Evolutionary conservation across 164 flowering plant genomes (phyloP).

Genomic region (Pachysandra terminalis): DNA sequence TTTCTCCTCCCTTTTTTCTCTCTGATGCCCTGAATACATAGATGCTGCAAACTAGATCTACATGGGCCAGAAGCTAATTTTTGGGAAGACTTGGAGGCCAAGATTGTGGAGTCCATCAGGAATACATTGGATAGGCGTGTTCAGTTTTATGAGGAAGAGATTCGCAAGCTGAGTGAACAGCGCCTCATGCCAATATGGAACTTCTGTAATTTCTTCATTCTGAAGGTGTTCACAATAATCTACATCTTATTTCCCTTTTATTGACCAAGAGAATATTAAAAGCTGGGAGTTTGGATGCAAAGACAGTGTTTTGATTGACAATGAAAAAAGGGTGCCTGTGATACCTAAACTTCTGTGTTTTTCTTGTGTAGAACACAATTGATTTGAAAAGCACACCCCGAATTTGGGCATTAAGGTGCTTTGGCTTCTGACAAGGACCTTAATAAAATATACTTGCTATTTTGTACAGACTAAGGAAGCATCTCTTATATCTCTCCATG

Average conservation of each 20-base stretch:
- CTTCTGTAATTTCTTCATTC: constrained; percentile 89
- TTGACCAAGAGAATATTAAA: constrained; percentile 1
- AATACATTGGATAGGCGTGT: constrained; percentile 91
- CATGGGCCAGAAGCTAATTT: constrained; percentile 77
- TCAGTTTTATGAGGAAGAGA: constrained; percentile 97
- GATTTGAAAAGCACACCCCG: background rate
- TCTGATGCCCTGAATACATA: constrained; percentile 20
- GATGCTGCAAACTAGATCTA: constrained; percentile 93
- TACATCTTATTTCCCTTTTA: constrained; percentile 5
- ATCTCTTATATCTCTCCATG: background rate
- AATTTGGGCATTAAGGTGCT: background rate
- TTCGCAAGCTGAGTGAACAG: constrained; percentile 93
- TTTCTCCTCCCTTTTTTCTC: background rate
- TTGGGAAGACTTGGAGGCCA: constrained; percentile 94
- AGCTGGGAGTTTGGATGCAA: constrained; percentile 4
- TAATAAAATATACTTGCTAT: background rate
- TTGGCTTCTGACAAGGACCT: background rate
- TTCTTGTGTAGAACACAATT: background rate
- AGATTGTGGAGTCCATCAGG: constrained; percentile 74
- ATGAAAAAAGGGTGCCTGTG: background rate
- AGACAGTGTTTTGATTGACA: background rate
- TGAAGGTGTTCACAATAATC: constrained; percentile 57
- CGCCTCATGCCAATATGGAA: constrained; percentile 95
- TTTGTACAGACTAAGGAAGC: background rate
- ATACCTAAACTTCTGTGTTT: background rate